A percentile compares a stretch with the other conserved stretches of the same genome.
These are phyloP conservation scores for Eudorina sp. DNA, from an alignment of 139 green algal genomes.

Conservation along the genomic window DNA sequence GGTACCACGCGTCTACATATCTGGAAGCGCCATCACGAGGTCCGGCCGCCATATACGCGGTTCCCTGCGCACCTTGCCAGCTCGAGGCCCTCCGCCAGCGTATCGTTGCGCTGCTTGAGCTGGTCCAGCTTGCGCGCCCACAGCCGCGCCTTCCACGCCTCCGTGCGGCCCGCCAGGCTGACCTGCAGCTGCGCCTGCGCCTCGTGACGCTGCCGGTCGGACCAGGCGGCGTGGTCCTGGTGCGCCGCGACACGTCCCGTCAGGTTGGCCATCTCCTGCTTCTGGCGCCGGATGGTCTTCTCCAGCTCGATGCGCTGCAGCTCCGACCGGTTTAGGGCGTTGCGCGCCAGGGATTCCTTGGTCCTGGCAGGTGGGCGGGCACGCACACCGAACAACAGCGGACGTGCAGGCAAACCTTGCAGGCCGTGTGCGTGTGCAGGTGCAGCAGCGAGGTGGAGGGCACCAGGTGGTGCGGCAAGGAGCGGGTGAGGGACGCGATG, in stretches of 20 bases:
- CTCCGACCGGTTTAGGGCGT: constrained; percentile 68
- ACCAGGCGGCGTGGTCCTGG: constrained; percentile 72
- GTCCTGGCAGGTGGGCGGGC: too few relatives aligned
- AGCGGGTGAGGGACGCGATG: too few relatives aligned
- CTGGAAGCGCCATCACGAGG: too few relatives aligned
- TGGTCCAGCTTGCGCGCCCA: constrained; percentile 70
- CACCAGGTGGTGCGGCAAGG: too few relatives aligned
- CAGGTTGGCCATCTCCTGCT: constrained; percentile 52
- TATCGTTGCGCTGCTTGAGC: constrained; percentile 65
- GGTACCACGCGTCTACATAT: too few relatives aligned
- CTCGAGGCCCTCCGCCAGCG: constrained; percentile 61
- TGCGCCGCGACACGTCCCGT: constrained; percentile 34
- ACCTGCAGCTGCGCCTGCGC: constrained; percentile 59
- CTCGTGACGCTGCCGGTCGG: constrained; percentile 67
- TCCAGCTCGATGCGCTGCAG: constrained; percentile 70
- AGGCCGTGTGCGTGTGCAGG: too few relatives aligned
- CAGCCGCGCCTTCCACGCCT: constrained; percentile 68
- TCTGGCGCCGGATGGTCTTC: constrained; percentile 54
- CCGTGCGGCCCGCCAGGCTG: constrained; percentile 53
- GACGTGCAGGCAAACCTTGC: too few relatives aligned
- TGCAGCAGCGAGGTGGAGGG: too few relatives aligned
- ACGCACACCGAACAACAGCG: too few relatives aligned
- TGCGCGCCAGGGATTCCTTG: constrained; percentile 69
- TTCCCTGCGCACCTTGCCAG: constrained; percentile 49
- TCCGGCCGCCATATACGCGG: too few relatives aligned